These are phyloP conservation scores for Sanghuangporus weigelae DNA, from an alignment of 1,284 basidiomycete species.

Conservation along the genomic window DNA sequence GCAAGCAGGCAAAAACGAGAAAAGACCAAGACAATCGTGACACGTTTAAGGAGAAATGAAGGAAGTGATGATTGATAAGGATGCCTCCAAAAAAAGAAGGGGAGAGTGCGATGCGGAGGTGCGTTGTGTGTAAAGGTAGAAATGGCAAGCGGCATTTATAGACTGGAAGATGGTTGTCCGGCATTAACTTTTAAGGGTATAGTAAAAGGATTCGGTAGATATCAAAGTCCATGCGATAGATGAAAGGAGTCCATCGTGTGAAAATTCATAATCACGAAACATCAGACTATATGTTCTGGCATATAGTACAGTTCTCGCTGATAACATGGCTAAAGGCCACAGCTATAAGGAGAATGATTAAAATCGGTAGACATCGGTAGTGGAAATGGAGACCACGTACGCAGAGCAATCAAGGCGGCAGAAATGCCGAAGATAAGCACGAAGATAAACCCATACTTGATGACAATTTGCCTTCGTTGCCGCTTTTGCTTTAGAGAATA, in stretches of 20 bases:
- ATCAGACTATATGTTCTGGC: slow-evolving; percentile 25
- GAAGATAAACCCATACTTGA: slow-evolving; percentile 63
- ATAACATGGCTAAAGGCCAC: slow-evolving; percentile 53
- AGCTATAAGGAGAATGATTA: slow-evolving; percentile 35
- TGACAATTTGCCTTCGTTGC: slow-evolving; percentile 82
- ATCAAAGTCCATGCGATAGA: slow-evolving; percentile 3
- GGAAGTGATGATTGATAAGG: neutral
- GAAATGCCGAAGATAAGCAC: slow-evolving; percentile 70
- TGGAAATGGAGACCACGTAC: slow-evolving; percentile 43
- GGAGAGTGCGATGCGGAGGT: neutral
- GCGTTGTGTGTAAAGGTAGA: neutral
- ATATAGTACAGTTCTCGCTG: slow-evolving; percentile 60
- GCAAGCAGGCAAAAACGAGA: neutral
- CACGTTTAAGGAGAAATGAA: neutral
- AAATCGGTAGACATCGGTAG: slow-evolving; percentile 4
- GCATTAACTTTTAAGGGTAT: slow-evolving; percentile 10
- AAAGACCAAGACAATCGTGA: neutral
- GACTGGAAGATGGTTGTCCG: neutral
- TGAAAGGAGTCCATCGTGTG: neutral
- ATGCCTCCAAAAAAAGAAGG: neutral
- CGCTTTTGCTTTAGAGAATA: slow-evolving; percentile 86
- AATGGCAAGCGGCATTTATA: neutral
- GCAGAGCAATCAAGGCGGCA: slow-evolving; percentile 68
- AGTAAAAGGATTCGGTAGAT: neutral
- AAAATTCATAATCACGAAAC: neutral